Evolutionary conservation across 2,329 filamentous ascomycete genomes (phyloP).

Genomic region (Paecilomyces niveus): DNA sequence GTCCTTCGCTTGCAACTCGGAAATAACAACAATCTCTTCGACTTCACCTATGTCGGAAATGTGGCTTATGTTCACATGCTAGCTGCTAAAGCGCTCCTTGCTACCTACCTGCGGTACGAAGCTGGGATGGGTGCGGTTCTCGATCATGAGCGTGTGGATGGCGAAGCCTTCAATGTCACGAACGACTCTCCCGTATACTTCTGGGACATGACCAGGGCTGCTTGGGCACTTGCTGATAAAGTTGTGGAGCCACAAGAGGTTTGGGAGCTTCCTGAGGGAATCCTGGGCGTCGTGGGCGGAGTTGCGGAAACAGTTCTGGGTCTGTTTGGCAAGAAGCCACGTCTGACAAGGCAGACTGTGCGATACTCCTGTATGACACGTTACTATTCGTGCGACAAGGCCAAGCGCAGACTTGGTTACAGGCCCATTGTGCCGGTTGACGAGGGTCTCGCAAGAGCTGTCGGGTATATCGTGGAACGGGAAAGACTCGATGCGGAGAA

Average conservation of each 20-base stretch:
- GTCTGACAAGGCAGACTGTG: conserved; percentile 37
- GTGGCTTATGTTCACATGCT: conserved; percentile 75
- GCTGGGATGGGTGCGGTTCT: conserved; percentile 52
- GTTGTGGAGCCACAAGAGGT: conserved; percentile 37
- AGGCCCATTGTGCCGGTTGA: conserved; percentile 37
- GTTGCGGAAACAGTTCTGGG: conserved; percentile 36
- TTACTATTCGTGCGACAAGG: conserved; percentile 42
- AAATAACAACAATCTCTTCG: conserved; percentile 61
- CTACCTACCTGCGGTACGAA: conserved; percentile 43
- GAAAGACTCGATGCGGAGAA: conserved; percentile 27
- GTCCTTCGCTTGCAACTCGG: conserved; percentile 77
- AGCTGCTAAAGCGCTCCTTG: conserved; percentile 65
- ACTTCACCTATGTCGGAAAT: conserved; percentile 64
- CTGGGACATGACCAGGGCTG: conserved; percentile 75
- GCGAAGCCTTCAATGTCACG: conserved; percentile 83
- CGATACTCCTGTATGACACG: conserved; percentile 44
- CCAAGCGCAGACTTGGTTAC: conserved; percentile 40
- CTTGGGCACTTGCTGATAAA: conserved; percentile 56
- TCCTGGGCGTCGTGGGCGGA: conserved; percentile 34
- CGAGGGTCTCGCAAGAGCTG: conserved; percentile 41
- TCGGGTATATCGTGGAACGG: conserved; percentile 34
- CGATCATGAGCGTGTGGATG: conserved; percentile 68
- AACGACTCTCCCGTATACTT: conserved; percentile 86
- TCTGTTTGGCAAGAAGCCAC: conserved; percentile 39
- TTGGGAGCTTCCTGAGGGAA: conserved; percentile 33